Evolutionary conservation across 345 rosid species (phyloP), one percentile per base, ranked within the genome.

Genomic region (Citrus reticulata): DNA sequence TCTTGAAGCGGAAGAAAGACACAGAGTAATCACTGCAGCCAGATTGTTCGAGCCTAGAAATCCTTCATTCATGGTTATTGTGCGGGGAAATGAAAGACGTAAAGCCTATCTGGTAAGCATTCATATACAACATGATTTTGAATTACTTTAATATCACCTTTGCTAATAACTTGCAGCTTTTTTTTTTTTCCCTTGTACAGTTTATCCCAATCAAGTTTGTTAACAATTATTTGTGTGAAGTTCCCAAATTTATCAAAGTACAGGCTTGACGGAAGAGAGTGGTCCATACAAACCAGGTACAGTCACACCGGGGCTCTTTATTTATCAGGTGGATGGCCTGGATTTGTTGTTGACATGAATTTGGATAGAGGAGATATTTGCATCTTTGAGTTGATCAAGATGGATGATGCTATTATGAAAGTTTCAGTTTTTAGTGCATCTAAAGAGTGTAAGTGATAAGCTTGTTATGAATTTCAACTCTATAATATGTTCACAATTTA

Each of bases 51-150:
- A 84, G 78, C 89, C 89, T 8, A 57, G 32, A 29, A 84, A 80
- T 74, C 90, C 90, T 27, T 83, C 77, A 57, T 87, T 84, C 83
- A 75, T 79, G 84, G 77, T 81, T 40, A 42, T 81, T 40, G 22
- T 87, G 82, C 17, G 64, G 9, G 13, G 14, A 61, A 65, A 65
- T 17, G 17, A 63, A 63, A 20, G 14, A 46, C 0, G 17, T 7
- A 9, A 25, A 11, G 17, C 17, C 20, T 64, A 0, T 17, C 1
- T 75, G 51, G 78, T 75, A 49, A 75, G 78, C 32, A 19, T 37
- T 32, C 14, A 30, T 49, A 65, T 20, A 6, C 2, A 40, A 20
- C 13, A 22, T 0, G 11, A 42, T 42, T 13, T 25, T 25, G n/a
- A 11, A 46, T 10, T 46, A 46, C 51, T 46, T 46, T 46, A 46